phyloP scores from a whole-genome alignment of 331 rosid genomes.

The Saraca asoca region DNA sequence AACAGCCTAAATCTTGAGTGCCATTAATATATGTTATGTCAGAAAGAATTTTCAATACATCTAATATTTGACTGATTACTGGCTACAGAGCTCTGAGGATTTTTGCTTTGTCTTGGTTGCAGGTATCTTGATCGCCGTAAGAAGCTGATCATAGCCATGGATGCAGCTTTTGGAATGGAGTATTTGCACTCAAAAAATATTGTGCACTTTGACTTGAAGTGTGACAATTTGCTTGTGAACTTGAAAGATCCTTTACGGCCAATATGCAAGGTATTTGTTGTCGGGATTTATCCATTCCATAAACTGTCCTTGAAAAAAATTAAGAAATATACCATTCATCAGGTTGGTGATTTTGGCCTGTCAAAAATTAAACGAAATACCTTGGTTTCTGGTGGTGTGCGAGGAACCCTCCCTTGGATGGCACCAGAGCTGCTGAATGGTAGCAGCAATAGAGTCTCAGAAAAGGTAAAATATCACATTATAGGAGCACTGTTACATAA shows the following conservation, averaged over 20 bases:
- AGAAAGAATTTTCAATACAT: background rate
- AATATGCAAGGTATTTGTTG: slow-evolving; percentile 83
- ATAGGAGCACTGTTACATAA: slow-evolving; percentile 19
- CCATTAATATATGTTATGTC: slow-evolving; percentile 14
- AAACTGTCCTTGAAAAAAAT: slow-evolving; percentile 12
- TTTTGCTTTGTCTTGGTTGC: slow-evolving; percentile 31
- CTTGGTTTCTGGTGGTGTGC: slow-evolving; percentile 96
- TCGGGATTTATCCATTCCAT: slow-evolving; percentile 20
- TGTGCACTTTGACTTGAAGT: slow-evolving; percentile 95
- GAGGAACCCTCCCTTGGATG: slow-evolving; percentile 99
- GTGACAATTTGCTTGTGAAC: slow-evolving; percentile 96
- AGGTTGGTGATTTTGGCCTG: slow-evolving; percentile 99
- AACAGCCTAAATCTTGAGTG: background rate
- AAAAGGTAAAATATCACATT: slow-evolving; percentile 57
- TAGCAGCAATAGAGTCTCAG: slow-evolving; percentile 94
- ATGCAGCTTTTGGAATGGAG: slow-evolving; percentile 99
- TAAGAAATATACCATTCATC: slow-evolving; percentile 31
- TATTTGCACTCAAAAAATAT: slow-evolving; percentile 92
- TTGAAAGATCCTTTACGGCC: slow-evolving; percentile 87
- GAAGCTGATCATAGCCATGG: slow-evolving; percentile 92
- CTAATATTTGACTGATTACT: slow-evolving; percentile 9
- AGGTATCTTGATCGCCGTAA: slow-evolving; percentile 95
- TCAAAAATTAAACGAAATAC: slow-evolving; percentile 94
- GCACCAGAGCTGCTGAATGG: slow-evolving; percentile 97
- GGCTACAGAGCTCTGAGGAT: slow-evolving; percentile 3